phyloP scores from a whole-genome alignment of 2,329 filamentous ascomycete genomes.

The Endoconidiophora polonica region DNA sequence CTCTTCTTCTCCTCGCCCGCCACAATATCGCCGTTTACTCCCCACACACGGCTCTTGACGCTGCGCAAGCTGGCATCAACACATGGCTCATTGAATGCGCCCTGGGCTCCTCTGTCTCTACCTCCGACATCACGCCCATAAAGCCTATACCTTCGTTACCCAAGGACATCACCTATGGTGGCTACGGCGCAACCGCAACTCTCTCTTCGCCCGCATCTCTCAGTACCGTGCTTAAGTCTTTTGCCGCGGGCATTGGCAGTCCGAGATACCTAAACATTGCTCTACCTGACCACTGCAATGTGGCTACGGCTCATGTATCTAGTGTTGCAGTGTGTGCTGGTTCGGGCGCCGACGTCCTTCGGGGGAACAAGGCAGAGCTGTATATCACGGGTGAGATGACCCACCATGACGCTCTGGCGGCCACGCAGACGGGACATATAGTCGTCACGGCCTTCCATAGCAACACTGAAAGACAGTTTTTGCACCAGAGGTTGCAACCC shows the following conservation, averaged over 20 bases:
- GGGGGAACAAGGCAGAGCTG: slow-evolving; percentile 54
- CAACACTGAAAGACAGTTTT: slow-evolving; percentile 77
- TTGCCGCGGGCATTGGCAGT: slow-evolving; percentile 53
- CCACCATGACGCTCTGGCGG: slow-evolving; percentile 79
- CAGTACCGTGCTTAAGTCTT: slow-evolving; percentile 27
- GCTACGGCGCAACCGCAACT: slow-evolving; percentile 35
- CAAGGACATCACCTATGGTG: slow-evolving; percentile 28
- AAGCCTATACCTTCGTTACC: slow-evolving; percentile 29
- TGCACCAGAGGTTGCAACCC: slow-evolving; percentile 51
- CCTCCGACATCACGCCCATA: slow-evolving; percentile 20
- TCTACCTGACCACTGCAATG: slow-evolving; percentile 30
- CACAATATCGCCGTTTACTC: slow-evolving; percentile 90
- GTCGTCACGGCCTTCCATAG: slow-evolving; percentile 83
- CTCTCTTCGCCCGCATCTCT: slow-evolving; percentile 25
- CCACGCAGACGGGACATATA: slow-evolving; percentile 66
- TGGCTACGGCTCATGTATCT: slow-evolving; percentile 30
- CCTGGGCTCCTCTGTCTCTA: slow-evolving; percentile 29
- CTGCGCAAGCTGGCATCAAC: slow-evolving; percentile 67
- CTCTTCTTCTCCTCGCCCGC: slow-evolving; percentile 64
- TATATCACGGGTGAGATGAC: slow-evolving; percentile 84
- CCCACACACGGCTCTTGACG: slow-evolving; percentile 89
- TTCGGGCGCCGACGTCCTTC: slow-evolving; percentile 64
- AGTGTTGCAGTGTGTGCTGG: slow-evolving; percentile 81
- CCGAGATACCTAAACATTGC: slow-evolving; percentile 37
- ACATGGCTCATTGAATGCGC: slow-evolving; percentile 89